Evolutionary conservation across 2,329 filamentous ascomycete species (phyloP).

Genomic region (Colletotrichum ledebouriae): DNA sequence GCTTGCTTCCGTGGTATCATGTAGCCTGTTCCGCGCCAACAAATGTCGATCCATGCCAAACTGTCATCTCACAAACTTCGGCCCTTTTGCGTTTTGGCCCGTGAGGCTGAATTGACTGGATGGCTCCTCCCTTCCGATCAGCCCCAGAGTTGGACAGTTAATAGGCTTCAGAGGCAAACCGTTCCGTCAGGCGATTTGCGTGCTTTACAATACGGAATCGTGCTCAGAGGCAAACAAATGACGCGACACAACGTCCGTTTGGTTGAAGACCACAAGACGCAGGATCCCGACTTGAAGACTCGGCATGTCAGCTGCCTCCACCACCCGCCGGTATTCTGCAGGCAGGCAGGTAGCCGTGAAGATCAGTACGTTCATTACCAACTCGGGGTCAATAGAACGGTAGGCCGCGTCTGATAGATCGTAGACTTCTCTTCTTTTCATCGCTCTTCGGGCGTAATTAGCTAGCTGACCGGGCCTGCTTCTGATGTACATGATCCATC

Average conservation of each 20-base stretch:
- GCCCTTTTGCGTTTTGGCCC: neutral
- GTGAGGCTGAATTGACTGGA: no score
- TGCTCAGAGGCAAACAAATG: neutral
- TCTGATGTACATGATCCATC: constrained; percentile 39
- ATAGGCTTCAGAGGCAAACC: no score
- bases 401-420: constrained; percentile 28
- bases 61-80: neutral
- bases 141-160: no score
- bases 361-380: neutral
- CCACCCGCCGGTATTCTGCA: neutral
- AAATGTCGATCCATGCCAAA: constrained; percentile 9
- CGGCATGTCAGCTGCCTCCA: neutral
- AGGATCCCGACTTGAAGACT: constrained; percentile 20
- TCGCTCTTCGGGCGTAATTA: constrained; percentile 37
- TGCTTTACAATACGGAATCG: neutral
- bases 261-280: neutral
- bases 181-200: constrained; percentile 32
- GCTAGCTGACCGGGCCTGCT: constrained; percentile 41
- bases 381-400: constrained; percentile 2
- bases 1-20: no score
- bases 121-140: no score
- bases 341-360: neutral
- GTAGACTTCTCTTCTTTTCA: constrained; percentile 32
- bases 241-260: neutral
- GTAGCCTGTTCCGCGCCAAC: no score